Evolutionary conservation across 495 filamentous ascomycete species (phyloP), one percentile per base, ranked within the genome.

Genomic region (Xylaria curta): DNA sequence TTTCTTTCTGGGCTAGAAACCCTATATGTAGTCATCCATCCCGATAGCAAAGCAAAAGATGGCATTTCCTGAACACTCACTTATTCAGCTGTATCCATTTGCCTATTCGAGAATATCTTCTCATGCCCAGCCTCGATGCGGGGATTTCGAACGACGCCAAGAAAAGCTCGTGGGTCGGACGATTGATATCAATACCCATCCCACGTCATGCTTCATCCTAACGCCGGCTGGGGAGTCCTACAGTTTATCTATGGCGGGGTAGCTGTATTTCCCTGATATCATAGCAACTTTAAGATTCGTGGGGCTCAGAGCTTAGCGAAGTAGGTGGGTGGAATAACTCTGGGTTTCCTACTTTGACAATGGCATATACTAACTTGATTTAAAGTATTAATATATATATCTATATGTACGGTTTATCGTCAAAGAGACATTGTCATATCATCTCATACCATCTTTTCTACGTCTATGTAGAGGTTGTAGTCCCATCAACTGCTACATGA

Each of bases 151-250:
- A 28, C 60, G 38, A 63, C 60, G 60, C 60, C 60, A 63, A 63
- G 60, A n/a, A 6, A 19, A 17, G 1, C 1, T 44, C 60, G 60
- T 63, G 60, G 58, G 58, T 60, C 58, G 58, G 19, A n/a, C 31
- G 58, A 60, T 60, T 5, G 38, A 40, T 36, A 40, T 38, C 58
- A 60, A 60, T 38, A 63, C 21, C 60, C 3, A 26, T 44, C 7
- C 36, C 60, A 60, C 58, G 58, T 60, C 58, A 60, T 60, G 58
- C 58, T 40, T 60, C 58, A 38, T n/a, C 58, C 58, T n/a, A 60
- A 60, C 38, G 2, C 15, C 10, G 24, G 56, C 56, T 7, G 56
- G 13, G 17, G 33, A 36, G 28, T 8, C 33, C n/a, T 4, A n/a
- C 19, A 36, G 9, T 13, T 15, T 6, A 59, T 28, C 56, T 17